Base-by-base conservation (phyloP, 768 basidiomycete species). In the Kwoniella dendrophila region DNA sequence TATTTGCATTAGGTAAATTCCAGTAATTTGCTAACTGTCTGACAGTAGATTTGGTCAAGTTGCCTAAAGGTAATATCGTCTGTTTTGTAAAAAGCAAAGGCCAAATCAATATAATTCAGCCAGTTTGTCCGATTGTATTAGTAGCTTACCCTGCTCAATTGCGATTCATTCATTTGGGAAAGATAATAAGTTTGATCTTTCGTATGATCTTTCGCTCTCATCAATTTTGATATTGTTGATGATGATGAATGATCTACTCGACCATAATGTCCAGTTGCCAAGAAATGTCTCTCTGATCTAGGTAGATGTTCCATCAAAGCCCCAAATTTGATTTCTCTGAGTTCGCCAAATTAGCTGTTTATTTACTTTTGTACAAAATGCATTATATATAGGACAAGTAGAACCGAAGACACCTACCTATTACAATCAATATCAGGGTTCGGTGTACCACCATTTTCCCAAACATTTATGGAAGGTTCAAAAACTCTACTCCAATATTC, bases 141-240 rank as follows among this genome's bases (percentile, higher is more conserved):
- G 10, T 16, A 22, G 63, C 74, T 56, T 50, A 80, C 85, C n/a
- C 84, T 83, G 4, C 81, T 76, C 14, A 94, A 83, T 55, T 86
- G 83, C 0, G 68, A 57, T 77, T 92, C 88, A 0, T 87, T 80
- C 43, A 94, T 86, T 1, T 88, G 86, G 2, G 91, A 87, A 3
- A 95, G 83, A 75, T 92, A 98, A 70, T 93, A 96, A 0, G 92
- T 87, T 78, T 98, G 94, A 78, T 97, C 94, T 78, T 97, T 98
- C 2, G 74, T 77, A 51, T 66, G 65, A 73, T 95, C 91, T 7
- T 66, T 61, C 0, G 83, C 78, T 26, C 84, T 78, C 30, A 80
- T 66, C 2, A 86, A 78, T 41, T 79, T 75, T 0, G 81, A 81
- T 6, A 78, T 73, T 5, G 62, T 71, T 16, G 70, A 71, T 10